phyloP scores from a whole-genome alignment of 1,139 yeast species.

The Nematodospora anomalae region DNA sequence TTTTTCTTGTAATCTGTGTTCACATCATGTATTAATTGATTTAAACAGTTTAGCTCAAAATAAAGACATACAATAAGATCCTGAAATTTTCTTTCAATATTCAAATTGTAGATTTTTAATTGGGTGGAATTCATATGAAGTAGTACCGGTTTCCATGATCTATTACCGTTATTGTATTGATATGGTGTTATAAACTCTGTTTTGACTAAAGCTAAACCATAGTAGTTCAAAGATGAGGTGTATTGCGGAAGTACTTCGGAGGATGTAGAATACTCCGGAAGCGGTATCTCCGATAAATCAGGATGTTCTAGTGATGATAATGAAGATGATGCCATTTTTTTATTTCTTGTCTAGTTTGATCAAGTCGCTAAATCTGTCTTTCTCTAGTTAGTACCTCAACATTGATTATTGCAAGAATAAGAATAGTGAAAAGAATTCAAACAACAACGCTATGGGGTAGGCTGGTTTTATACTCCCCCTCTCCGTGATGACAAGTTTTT shows the following conservation, averaged over 20 bases:
- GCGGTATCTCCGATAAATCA: slow-evolving; percentile 1
- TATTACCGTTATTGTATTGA: slow-evolving; percentile 26
- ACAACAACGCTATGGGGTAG: too few species aligned
- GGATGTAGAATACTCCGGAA: slow-evolving; percentile 20
- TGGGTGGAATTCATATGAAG: slow-evolving; percentile 61
- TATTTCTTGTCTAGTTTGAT: too few species aligned
- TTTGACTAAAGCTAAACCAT: slow-evolving; percentile 36
- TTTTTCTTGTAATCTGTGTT: slow-evolving; percentile 17
- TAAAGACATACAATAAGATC: slow-evolving; percentile 33
- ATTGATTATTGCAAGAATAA: not conserved
- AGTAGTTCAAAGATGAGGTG: slow-evolving; percentile 31
- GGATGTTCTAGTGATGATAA: not conserved
- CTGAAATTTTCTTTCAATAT: slow-evolving; percentile 24
- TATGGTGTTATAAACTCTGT: slow-evolving; percentile 43
- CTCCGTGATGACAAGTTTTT: too few species aligned
- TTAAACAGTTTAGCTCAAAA: slow-evolving; percentile 28
- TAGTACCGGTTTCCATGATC: slow-evolving; percentile 49
- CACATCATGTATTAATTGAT: slow-evolving; percentile 15
- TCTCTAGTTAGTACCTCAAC: not conserved
- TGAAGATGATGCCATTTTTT: too few species aligned
- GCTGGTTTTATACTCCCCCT: too few species aligned
- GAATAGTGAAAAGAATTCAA: not conserved
- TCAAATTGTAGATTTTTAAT: slow-evolving; percentile 42
- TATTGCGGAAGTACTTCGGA: slow-evolving; percentile 34
- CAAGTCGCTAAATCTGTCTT: not conserved